Percentiles rank a stretch among this genome's conserved stretches.
Conservation (phyloP, 106 monocot genomes). For the Dioscorea zingiberensis region DNA sequence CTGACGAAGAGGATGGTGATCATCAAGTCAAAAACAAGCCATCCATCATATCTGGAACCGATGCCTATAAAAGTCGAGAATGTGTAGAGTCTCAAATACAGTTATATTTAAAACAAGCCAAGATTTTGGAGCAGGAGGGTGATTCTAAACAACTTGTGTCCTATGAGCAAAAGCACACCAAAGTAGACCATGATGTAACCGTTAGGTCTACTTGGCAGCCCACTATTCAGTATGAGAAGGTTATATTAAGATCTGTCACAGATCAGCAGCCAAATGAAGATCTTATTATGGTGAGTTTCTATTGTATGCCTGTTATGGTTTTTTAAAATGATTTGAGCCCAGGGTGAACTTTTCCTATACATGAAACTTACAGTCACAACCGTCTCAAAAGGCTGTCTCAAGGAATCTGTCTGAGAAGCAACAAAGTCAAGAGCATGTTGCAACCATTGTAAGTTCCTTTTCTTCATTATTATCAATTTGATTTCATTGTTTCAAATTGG, state of each 20-base stretch:
- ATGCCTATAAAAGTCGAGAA: constrained; percentile 3
- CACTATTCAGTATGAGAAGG: constrained; percentile 48
- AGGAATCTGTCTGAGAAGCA: not conserved
- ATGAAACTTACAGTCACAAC: not conserved
- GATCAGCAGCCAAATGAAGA: constrained; percentile 17
- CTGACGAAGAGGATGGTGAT: constrained; percentile 60
- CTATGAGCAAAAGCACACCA: constrained; percentile 4
- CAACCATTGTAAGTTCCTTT: no score
- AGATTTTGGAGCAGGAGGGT: not conserved
- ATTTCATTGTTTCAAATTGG: no score
- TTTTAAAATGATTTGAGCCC: not conserved
- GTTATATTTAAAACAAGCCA: constrained; percentile 9
- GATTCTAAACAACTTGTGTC: constrained; percentile 16
- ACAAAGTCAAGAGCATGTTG: not conserved
- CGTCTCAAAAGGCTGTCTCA: no score
- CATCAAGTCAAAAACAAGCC: not conserved
- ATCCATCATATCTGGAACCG: constrained; percentile 2
- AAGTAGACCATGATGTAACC: not conserved
- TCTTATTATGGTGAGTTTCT: constrained; percentile 37
- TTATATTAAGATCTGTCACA: constrained; percentile 26
- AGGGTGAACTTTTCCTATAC: not conserved
- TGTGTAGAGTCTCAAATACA: constrained; percentile 9
- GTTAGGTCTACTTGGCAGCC: constrained; percentile 21
- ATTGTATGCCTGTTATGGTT: not conserved
- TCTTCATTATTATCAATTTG: no score